Evolutionary conservation across 1,139 yeast genomes (phyloP).

Genomic region (Pneumocystis carinii): DNA sequence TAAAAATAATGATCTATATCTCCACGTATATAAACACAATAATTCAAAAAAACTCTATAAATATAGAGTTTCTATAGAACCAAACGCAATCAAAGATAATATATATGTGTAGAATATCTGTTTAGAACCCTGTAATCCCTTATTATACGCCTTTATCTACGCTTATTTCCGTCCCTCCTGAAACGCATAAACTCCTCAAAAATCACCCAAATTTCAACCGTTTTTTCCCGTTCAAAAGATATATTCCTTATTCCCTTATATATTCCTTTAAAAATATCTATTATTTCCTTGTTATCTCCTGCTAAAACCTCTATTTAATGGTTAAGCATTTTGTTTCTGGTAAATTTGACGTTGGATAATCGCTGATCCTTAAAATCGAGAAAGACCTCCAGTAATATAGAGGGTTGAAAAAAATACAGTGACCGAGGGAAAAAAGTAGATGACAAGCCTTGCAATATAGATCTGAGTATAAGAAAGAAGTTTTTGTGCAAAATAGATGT

Average conservation of each 20-base stretch:
- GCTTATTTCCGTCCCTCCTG: not conserved
- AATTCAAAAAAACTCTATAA: not conserved
- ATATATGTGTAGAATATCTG: not conserved
- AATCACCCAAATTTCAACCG: not conserved
- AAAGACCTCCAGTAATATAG: not conserved
- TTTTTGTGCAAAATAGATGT: too few species aligned
- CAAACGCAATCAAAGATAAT: not conserved
- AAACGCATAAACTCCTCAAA: not conserved
- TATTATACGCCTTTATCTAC: not conserved
- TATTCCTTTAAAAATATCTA: not conserved
- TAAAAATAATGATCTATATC: not conserved
- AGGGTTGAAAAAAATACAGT: not conserved
- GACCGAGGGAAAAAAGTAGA: too few species aligned
- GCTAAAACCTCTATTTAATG: not conserved
- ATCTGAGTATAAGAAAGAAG: too few species aligned
- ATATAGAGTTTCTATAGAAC: not conserved
- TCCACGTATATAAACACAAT: not conserved
- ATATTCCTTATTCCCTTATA: not conserved
- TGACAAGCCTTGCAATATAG: too few species aligned
- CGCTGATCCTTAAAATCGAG: not conserved
- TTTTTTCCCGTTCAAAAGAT: not conserved
- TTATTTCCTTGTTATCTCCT: not conserved
- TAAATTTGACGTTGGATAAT: not conserved
- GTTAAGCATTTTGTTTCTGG: not conserved
- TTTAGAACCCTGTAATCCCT: too few species aligned